Base-by-base conservation (phyloP, 164 flowering plant species). In the Stephania japonica region DNA sequence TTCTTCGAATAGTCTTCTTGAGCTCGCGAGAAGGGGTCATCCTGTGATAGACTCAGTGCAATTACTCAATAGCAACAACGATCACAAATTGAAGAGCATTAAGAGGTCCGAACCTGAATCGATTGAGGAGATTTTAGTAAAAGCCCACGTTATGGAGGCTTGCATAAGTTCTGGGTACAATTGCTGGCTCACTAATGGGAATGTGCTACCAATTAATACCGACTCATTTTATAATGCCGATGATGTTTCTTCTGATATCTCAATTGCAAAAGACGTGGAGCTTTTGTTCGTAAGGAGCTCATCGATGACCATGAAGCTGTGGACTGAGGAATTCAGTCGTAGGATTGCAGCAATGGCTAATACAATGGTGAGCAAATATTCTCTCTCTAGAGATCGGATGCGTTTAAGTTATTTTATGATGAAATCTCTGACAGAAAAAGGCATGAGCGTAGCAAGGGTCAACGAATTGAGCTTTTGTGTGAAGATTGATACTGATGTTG, bases 1-100 rank as follows among this genome's bases (percentile, higher is more conserved):
- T 21, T 86, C 92, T 21, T 86, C 92, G 10, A 78, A 81, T 42
- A 84, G 87, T 70, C 68, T 90, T 19, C 69, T 73, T 63, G 94
- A 92, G 77, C 88, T 94, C 43, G 82, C 97, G 21, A 91, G 96
- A 79, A 84, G 99, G 68, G 98, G 99, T 24, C 86, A 90, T 82
- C 88, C 90, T 5, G 94, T 89, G 71, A 81, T 93, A 70, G 85
- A 83, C 66, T 80, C 79, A 21, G 90, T 85, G 61, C 67, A 72
- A 32, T 79, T 91, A 56, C 76, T 86, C 10, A 72, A 73, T 63
- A 80, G 74, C 67, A 67, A 83, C 25, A 63, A 68, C 73, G 76
- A 65, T 65, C 43, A 56, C 32, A 84, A 83, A 61, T 72, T 77
- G 61, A 73, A 53, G 16, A 64, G 70, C 10, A 65, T 78, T 66